Evolutionary conservation across 2,329 filamentous ascomycete species (phyloP).

Genomic region (Colletotrichum orbiculare): DNA sequence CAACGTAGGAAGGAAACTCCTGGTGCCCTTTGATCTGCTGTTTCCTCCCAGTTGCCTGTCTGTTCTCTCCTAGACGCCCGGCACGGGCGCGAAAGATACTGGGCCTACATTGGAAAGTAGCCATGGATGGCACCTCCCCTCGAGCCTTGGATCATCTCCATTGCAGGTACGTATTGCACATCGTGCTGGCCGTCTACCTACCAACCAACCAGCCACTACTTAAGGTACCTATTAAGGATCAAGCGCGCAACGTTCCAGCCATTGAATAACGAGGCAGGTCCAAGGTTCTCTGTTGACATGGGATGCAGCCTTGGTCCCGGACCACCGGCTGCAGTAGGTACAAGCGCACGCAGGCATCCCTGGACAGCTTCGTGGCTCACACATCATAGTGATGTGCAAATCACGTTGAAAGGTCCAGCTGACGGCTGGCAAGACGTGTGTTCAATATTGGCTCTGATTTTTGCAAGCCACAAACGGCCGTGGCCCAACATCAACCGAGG

Average conservation of each 20-base stretch:
- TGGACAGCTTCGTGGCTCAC: not conserved
- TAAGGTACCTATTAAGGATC: too few relatives aligned
- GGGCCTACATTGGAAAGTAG: too few relatives aligned
- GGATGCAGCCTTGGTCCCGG: too few relatives aligned
- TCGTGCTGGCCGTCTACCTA: not conserved
- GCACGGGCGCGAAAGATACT: constrained; percentile 16
- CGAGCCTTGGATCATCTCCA: not conserved
- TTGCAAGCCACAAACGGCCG: not conserved
- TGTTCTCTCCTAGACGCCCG: constrained; percentile 27
- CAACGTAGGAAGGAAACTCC: too few relatives aligned
- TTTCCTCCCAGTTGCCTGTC: not conserved
- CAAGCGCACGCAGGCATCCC: not conserved
- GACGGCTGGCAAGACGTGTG: not conserved
- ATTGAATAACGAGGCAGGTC: too few relatives aligned
- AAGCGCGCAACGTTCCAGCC: too few relatives aligned
- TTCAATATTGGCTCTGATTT: constrained; percentile 10
- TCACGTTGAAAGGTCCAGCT: constrained; percentile 10
- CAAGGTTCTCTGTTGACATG: too few relatives aligned
- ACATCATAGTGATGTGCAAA: constrained; percentile 24
- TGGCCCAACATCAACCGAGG: not conserved
- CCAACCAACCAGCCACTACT: too few relatives aligned
- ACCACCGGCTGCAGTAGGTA: too few relatives aligned
- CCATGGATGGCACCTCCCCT: not conserved
- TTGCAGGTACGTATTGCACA: too few relatives aligned
- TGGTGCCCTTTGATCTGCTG: too few relatives aligned